Evolutionary conservation across 306 rosid species (phyloP), one percentile per base, ranked within the genome.

Genomic region (Styphnolobium japonicum): DNA sequence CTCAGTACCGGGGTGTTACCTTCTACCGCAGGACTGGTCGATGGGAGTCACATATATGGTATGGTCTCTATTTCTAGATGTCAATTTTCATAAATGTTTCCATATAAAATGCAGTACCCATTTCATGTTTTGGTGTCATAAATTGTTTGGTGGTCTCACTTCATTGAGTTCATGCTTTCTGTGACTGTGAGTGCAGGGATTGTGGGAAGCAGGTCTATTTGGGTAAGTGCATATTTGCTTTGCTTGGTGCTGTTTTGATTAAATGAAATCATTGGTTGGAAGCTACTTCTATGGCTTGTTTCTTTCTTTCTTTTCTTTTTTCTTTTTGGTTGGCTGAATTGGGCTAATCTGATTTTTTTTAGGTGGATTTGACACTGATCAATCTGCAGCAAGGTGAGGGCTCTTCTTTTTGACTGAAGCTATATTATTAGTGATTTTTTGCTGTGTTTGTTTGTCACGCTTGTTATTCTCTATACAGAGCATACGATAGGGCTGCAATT

Each of bases 1-100:
- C 97, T 0, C 92, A 93, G 87, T 93, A 84, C 60, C 85, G 97
- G 0, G 97, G 97, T 23, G 97, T 93, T 52, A 93, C 97, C 80
- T 93, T 86, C 75, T 91, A 93, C 71, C 90, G 97, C 31, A 85
- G 97, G 45, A 93, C 97, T 33, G 97, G 97, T 34, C 71, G 97
- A 74, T 93, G 97, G 97, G 97, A 93, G 73, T 93, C 97, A 34
- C 97, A 93, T 79, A 93, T 93, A 66, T 93, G 98, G 98, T 93
- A 75, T 10, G 39, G 7, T 43, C 40, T 57, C 18, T 60, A 4
- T 2, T 45, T 12, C 14, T 45, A 45, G 18, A 12, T 0, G 16
- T 43, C 16, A 12, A 43, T 43, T 43, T 43, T 3, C n/a, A 6
- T 2, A 23, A 1, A 22, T 21, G 56, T 49, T 63, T 14, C 14